Base-by-base conservation (phyloP, 768 basidiomycete genomes). In the Erythrobasidium yunnanense region DNA sequence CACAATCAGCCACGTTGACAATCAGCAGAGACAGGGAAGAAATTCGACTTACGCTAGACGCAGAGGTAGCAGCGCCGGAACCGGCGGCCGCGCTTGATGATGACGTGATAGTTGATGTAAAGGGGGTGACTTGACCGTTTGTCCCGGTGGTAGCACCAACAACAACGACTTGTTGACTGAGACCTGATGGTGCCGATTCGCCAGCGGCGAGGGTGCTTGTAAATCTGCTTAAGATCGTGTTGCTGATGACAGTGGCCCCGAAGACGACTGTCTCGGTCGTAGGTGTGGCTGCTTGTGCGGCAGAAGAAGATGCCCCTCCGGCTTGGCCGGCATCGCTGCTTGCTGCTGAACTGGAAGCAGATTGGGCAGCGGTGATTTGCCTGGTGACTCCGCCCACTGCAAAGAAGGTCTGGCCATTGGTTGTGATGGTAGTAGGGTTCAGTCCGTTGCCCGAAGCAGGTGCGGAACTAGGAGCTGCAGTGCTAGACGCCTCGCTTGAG, bases 1-100 rank as follows among this genome's bases (percentile, higher is more conserved):
- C n/a, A n/a, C n/a, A n/a, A n/a, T n/a, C n/a, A n/a, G n/a, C n/a
- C n/a, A n/a, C n/a, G n/a, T n/a, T n/a, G n/a, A n/a, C n/a, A n/a
- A n/a, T n/a, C n/a, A n/a, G n/a, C n/a, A n/a, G n/a, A n/a, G n/a
- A n/a, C n/a, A n/a, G n/a, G n/a, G n/a, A n/a, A n/a, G n/a, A n/a
- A n/a, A n/a, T n/a, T n/a, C n/a, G 4, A 46, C 32, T 58, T 49
- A 35, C 49, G 45, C 46, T 7, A 49, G 60, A 46, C 17, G 60
- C 42, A 51, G 60, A 51, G 49, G 45, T 50, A 23, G 60, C 60
- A 6, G 60, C 20, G 50, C 22, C 50, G 50, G 50, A 8, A 52
- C 8, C 50, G 35, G 6, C 56, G 11, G 38, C 38, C 11, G 38
- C 38, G 38, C 38, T 42, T n/a, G 38, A 42, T 11, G 38, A 42